Evolutionary conservation across 345 rosid genomes (phyloP).

Genomic region (Syzygium aromaticum): DNA sequence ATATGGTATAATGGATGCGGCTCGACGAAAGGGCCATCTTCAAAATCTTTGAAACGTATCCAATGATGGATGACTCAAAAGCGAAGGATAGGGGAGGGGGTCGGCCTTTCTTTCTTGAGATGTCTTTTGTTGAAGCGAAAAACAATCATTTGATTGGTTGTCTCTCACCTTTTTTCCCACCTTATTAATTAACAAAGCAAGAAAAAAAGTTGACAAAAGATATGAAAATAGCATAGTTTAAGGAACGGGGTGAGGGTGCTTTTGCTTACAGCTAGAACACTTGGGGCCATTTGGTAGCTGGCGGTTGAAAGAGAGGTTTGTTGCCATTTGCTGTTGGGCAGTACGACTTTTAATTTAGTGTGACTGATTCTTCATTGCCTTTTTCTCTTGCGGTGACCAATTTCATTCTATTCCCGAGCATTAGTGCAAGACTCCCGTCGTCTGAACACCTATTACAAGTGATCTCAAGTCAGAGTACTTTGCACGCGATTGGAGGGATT

Average conservation of each 20-base stretch:
- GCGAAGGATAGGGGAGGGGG: background rate
- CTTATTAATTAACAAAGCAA: background rate
- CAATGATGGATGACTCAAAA: background rate
- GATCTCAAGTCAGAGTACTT: background rate
- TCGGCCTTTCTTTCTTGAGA: background rate
- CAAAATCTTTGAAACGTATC: background rate
- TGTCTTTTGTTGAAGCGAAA: background rate
- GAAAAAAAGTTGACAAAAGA: background rate
- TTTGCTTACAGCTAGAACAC: background rate
- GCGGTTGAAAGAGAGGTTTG: background rate
- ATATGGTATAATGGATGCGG: fast-evolving
- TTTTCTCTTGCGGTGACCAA: background rate
- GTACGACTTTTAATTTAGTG: background rate
- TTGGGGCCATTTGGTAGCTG: background rate
- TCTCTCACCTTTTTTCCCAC: background rate
- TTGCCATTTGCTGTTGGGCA: background rate
- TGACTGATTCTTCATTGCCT: background rate
- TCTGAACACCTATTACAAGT: background rate
- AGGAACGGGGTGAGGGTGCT: background rate
- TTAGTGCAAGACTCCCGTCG: background rate
- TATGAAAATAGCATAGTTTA: background rate
- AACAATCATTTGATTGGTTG: background rate
- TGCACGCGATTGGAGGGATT: background rate
- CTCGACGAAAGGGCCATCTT: background rate
- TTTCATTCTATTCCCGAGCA: background rate